Percentiles rank a stretch among this genome's conserved stretches.
Evolutionary conservation across 108 stramenopile species (phyloP).

Genomic region (Fistulifera pelliculosa): DNA sequence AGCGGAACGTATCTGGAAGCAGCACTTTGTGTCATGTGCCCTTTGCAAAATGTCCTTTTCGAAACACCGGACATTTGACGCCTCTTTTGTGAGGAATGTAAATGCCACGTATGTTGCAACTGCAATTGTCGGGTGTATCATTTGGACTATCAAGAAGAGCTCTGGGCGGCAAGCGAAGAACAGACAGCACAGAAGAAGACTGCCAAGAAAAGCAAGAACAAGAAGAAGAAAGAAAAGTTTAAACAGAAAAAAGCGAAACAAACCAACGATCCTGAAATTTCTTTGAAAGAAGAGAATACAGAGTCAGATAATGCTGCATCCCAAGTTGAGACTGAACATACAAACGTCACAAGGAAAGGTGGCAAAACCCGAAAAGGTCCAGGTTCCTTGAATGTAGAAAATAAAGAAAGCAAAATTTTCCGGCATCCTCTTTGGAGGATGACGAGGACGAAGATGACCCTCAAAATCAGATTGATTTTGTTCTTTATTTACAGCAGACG

Average conservation of each 20-base stretch:
- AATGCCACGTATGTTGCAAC: constrained; percentile 87
- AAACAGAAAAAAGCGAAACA: constrained; percentile 65
- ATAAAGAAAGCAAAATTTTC: not conserved
- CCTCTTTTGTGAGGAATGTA: constrained; percentile 88
- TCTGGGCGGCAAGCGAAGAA: constrained; percentile 81
- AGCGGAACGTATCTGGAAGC: constrained; percentile 89
- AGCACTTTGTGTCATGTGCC: constrained; percentile 92
- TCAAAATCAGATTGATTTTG: constrained; percentile 71
- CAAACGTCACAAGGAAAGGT: not conserved
- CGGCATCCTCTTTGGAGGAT: constrained; percentile 15
- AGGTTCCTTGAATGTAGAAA: not conserved
- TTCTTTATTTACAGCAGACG: constrained; percentile 70
- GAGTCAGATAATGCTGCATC: not conserved
- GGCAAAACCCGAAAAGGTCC: not conserved
- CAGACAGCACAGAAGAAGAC: constrained; percentile 77
- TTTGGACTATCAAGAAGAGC: constrained; percentile 90
- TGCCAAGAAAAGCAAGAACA: constrained; percentile 79
- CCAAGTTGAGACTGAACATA: not conserved
- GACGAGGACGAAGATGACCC: constrained; percentile 37
- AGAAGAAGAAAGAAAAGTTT: constrained; percentile 83
- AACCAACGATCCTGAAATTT: constrained; percentile 6
- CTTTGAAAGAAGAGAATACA: not conserved
- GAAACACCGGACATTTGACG: constrained; percentile 65
- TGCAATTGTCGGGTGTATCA: constrained; percentile 92
- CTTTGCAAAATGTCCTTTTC: constrained; percentile 86